Base-by-base conservation (phyloP, 176 grass and related monocot genomes). In the Musa schizocarpa region DNA sequence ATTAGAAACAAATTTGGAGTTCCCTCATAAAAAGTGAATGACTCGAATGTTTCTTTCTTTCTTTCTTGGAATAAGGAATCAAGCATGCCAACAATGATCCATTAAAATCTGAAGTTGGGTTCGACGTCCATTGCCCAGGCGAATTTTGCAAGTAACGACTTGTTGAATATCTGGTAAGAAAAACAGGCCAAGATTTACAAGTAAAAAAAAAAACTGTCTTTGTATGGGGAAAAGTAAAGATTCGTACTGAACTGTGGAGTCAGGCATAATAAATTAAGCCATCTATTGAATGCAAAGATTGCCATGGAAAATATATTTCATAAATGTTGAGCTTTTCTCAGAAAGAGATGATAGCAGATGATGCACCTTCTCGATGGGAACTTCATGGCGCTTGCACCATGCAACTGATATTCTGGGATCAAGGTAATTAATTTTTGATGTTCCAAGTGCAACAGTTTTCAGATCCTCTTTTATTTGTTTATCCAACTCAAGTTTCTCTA, bases 311-410 rank as follows among this genome's bases (percentile, higher is more conserved):
- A 49, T 8, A 23, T 34, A 53, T 23, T 51, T 29, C 6, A 16
- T 43, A 43, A 6, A 43, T 43, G 4, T 43, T 6, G 6, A 43
- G 34, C 34, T 43, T 43, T 43, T 43, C 34, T 43, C 49, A 14
- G 17, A 25, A 1, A 77, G 10, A 64, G 16, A 63, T 54, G 5
- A 21, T 21, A 74, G 52, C 56, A 80, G 68, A 11, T 16, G 53
- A 20, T 11, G 5, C 90, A 99, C 95, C 95, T 99, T 99, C 82
- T 99, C 95, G 7, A 99, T 92, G 48, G 95, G 95, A 34, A 99
- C 95, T 84, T 99, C 95, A 84, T 99, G 90, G 48, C 91, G 86
- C 82, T 99, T 99, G 82, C 95, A 99, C 95, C 95, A 99, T 76
- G 95, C 95, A 49, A 99, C 86, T 1, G 95, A 84, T 59, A 99